Base-by-base conservation (phyloP, 1,139 yeast genomes). In the Saccharomyces hybrid region DNA sequence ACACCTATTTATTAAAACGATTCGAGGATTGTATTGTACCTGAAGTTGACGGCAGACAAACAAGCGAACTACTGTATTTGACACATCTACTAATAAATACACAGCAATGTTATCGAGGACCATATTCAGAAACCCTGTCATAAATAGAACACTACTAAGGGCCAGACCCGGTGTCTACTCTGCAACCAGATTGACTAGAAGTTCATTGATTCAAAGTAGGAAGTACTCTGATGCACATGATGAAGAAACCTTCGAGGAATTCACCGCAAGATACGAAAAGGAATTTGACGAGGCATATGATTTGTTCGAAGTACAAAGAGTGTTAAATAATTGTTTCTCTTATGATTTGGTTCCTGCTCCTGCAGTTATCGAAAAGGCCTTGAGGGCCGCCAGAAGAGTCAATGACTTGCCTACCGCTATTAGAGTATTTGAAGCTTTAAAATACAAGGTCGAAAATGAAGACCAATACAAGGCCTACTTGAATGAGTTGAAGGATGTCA, bases 311-410 rank as follows among this genome's bases (percentile, higher is more conserved):
- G 98, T 93, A 59, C 97, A 89, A 77, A 73, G 93, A 74, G 88
- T 86, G 62, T 82, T 95, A 73, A 93, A 95, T 84, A 95, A 93
- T 80, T 90, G 95, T 75, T 93, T 93, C 79, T 88, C 98, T 23
- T 93, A 93, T 79, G 99, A 93, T 78, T 83, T 95, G 75, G 99
- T 93, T 56, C 99, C 99, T 63, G 95, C 99, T 42, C 99, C 99
- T 63, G 84, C 87, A 58, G 98, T 93, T 61, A 81, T 93, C 70
- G 97, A 89, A 77, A 88, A 88, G 78, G 99, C 99, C 53, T 82
- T 93, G 73, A 86, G 88, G 77, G 99, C 99, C 54, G 93, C 98
- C 70, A 90, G 99, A 83, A 88, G 99, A 78, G 98, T 93, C 64
- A 90, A 95, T 75, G 99, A 93, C 78, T 88, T 88, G 78, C 97